Conservation (phyloP, 2,329 filamentous ascomycete genomes). For the Allantophomopsis lycopodina region DNA sequence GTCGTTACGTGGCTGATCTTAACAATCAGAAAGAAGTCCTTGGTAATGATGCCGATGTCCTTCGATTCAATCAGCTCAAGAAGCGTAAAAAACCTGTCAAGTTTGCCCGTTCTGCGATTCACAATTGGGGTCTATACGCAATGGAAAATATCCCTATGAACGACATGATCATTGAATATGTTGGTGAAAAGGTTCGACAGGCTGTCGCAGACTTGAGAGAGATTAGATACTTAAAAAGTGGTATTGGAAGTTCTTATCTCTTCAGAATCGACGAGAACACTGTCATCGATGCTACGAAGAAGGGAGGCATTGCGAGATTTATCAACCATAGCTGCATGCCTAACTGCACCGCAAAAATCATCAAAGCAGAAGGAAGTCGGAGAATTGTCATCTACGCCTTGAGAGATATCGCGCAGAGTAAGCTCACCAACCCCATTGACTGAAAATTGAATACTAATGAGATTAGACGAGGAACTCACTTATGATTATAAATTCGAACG, state of each 20-base stretch:
- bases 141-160: constrained; percentile 95
- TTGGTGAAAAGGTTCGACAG: constrained; percentile 92
- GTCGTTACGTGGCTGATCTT: constrained; percentile 84
- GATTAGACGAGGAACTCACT: constrained; percentile 86
- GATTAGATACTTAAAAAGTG: constrained; percentile 83
- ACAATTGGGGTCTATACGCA: constrained; percentile 96
- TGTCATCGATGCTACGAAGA: constrained; percentile 96
- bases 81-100: constrained; percentile 99
- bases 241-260: constrained; percentile 92
- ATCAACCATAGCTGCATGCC: constrained; percentile 98
- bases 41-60: constrained; percentile 73
- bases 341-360: constrained; percentile 98
- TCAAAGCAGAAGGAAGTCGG: constrained; percentile 95
- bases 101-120: constrained; percentile 93
- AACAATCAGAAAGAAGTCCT: constrained; percentile 87
- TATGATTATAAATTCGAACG: constrained; percentile 99
- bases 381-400: constrained; percentile 98
- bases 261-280: constrained; percentile 98
- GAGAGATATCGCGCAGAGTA: constrained; percentile 89
- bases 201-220: constrained; percentile 96
- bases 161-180: constrained; percentile 99
- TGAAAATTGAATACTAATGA: constrained; percentile 7
- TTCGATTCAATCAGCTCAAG: constrained; percentile 98
- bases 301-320: constrained; percentile 93
- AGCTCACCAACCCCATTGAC: constrained; percentile 24